Conservation (phyloP, 176 grass and related monocot genomes). For the Urochloa ruziziensis region DNA sequence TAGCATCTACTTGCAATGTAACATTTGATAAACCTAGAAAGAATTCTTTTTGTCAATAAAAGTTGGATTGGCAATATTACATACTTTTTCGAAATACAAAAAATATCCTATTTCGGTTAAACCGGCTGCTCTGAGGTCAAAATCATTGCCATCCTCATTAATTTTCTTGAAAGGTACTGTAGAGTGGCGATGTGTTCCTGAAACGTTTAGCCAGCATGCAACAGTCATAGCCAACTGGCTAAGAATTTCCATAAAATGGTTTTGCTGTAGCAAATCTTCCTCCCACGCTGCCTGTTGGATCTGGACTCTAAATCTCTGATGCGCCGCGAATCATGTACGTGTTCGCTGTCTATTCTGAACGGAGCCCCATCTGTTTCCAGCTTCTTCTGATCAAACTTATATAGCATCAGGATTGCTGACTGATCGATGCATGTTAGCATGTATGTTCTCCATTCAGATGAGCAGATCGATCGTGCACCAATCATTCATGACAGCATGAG, state of each 20-base stretch:
- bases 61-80: no score
- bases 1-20: no score
- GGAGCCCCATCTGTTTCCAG: conserved; percentile 5
- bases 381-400: background rate
- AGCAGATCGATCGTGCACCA: background rate
- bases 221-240: background rate
- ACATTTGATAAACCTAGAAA: no score
- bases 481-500: background rate
- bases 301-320: background rate
- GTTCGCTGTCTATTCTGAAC: background rate
- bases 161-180: background rate
- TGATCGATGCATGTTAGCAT: background rate
- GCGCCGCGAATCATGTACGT: background rate
- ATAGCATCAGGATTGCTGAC: background rate
- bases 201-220: no score
- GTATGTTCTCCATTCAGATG: background rate
- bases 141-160: background rate
- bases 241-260: background rate
- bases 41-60: no score
- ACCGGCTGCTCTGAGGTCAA: no score
- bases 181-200: background rate
- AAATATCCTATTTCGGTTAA: no score
- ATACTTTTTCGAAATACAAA: no score
- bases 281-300: background rate
- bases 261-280: background rate